These are phyloP conservation scores for Diaporthe nobilis DNA, from an alignment of 2,329 filamentous ascomycete species.

Conservation along the genomic window DNA sequence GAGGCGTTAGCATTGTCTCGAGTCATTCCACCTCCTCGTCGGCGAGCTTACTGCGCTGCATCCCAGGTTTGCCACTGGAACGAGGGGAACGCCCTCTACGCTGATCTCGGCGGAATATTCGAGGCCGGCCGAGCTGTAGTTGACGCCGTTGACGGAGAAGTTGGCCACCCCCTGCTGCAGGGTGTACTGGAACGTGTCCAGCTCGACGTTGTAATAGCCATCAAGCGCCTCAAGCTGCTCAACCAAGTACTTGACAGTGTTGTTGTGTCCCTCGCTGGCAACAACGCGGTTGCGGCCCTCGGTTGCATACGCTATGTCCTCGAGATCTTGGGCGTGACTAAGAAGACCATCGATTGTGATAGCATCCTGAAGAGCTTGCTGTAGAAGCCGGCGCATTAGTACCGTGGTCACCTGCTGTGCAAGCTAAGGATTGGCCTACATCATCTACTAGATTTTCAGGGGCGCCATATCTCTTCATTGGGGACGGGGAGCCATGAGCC, in stretches of 20 bases:
- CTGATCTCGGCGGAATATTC: slow-evolving; percentile 67
- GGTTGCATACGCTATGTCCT: slow-evolving; percentile 59
- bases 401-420: neutral
- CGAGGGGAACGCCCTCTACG: slow-evolving; percentile 55
- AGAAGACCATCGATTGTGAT: slow-evolving; percentile 55
- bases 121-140: slow-evolving; percentile 50
- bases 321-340: slow-evolving; percentile 59
- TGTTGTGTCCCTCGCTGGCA: slow-evolving; percentile 60
- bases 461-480: neutral
- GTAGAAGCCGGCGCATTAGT: neutral
- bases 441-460: slow-evolving; percentile 9
- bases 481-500: slow-evolving; percentile 8
- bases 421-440: neutral
- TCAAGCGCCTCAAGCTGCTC: slow-evolving; percentile 54
- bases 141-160: slow-evolving; percentile 50
- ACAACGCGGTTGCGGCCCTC: slow-evolving; percentile 58
- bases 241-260: slow-evolving; percentile 61
- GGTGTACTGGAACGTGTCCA: slow-evolving; percentile 60
- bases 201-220: slow-evolving; percentile 58
- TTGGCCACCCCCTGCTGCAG: slow-evolving; percentile 50
- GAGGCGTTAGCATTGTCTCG: neutral
- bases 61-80: slow-evolving; percentile 66
- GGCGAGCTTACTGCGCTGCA: slow-evolving; percentile 67
- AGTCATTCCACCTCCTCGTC: neutral
- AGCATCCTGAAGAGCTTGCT: slow-evolving; percentile 19